A percentile compares a stretch with the other conserved stretches of the same genome.
Conservation (phyloP, 2,329 filamentous ascomycete genomes). For the Ilyonectria sp. region DNA sequence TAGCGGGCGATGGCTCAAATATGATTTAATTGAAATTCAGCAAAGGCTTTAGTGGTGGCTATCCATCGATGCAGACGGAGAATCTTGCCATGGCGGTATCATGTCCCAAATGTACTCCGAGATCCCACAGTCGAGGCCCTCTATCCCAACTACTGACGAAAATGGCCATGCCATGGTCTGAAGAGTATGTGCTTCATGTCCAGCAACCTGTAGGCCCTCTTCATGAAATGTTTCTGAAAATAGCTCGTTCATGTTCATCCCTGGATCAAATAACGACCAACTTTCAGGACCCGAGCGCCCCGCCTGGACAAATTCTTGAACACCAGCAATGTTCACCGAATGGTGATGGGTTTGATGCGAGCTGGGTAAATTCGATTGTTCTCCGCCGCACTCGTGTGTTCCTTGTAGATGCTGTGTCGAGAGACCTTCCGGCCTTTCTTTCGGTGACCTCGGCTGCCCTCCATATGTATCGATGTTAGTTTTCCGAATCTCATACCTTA, state of each 20-base stretch:
- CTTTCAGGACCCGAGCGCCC: not conserved
- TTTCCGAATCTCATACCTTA: not conserved
- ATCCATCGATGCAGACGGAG: not conserved
- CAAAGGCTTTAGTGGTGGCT: not conserved
- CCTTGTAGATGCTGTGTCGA: too few relatives aligned
- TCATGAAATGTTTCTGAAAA: not conserved
- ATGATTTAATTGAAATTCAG: not conserved
- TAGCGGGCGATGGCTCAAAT: not conserved
- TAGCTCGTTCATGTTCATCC: not conserved
- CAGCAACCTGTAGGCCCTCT: not conserved
- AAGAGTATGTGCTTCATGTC: not conserved
- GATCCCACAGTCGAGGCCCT: not conserved
- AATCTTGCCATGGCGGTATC: not conserved
- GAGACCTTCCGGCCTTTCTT: too few relatives aligned
- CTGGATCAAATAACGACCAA: not conserved
- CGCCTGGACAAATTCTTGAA: not conserved
- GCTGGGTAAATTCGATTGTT: too few relatives aligned
- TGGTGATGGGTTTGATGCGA: too few relatives aligned
- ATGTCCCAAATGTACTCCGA: slow-evolving; percentile 1
- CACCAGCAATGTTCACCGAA: too few relatives aligned
- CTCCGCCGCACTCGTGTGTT: too few relatives aligned
- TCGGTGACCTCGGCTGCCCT: not conserved
- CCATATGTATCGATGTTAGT: too few relatives aligned
- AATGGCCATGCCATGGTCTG: not conserved
- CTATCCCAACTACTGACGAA: not conserved